Conservation (phyloP, 2,329 filamentous ascomycete genomes). For the Neospermospora avenae region DNA sequence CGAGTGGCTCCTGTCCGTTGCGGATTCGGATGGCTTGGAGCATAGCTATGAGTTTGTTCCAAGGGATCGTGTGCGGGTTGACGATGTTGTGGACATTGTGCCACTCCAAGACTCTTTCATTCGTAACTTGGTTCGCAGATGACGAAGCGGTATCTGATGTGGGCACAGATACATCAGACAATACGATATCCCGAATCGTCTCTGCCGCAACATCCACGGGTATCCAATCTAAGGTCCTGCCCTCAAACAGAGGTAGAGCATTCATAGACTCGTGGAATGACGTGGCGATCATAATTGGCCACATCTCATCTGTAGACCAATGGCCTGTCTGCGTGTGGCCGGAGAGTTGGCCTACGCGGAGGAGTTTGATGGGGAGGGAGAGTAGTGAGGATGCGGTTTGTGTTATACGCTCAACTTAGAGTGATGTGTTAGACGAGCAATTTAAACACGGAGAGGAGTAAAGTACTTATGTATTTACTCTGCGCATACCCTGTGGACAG, state of each 20-base stretch:
- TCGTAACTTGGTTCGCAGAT: background rate
- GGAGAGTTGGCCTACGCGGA: constrained; percentile 31
- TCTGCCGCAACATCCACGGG: constrained; percentile 28
- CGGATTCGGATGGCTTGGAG: constrained; percentile 4
- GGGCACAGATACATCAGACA: background rate
- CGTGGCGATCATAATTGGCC: constrained; percentile 27
- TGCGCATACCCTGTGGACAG: constrained; percentile 30
- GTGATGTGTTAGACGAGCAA: background rate
- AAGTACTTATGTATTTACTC: constrained; percentile 31
- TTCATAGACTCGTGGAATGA: constrained; percentile 17
- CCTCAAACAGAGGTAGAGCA: constrained; percentile 17
- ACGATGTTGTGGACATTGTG: constrained; percentile 30
- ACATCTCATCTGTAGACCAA: constrained; percentile 31
- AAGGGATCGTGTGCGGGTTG: constrained; percentile 26
- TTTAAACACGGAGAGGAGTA: background rate
- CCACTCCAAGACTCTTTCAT: background rate
- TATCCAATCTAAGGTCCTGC: constrained; percentile 27
- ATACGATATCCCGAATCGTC: constrained; percentile 18
- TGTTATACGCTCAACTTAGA: constrained; percentile 27
- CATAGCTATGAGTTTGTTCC: constrained; percentile 20
- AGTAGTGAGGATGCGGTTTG: constrained; percentile 22
- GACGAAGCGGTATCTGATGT: background rate
- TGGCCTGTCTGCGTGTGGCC: constrained; percentile 25
- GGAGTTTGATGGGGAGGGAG: constrained; percentile 22
- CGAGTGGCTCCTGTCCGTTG: constrained; percentile 4